Evolutionary conservation across 1,284 basidiomycete species (phyloP).

Genomic region (Trichosporon ovoides): DNA sequence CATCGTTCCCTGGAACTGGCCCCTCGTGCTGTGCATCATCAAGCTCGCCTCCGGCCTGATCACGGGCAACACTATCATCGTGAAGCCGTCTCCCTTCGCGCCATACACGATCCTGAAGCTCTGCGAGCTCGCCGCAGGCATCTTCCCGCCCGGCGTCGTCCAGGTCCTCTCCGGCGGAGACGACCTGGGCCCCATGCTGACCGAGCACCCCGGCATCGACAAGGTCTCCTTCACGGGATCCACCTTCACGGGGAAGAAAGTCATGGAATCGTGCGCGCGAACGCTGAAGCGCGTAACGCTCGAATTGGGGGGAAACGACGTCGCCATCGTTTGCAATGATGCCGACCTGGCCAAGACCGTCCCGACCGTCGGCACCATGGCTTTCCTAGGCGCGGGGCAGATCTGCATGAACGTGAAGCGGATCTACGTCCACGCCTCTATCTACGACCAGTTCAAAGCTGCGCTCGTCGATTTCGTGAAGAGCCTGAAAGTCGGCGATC

Average conservation of each 20-base stretch:
- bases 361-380: constrained; percentile 75
- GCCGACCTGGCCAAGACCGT: constrained; percentile 90
- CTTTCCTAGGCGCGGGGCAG: constrained; percentile 88
- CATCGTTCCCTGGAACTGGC: constrained; percentile 63
- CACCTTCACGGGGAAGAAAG: constrained; percentile 80
- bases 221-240: constrained; percentile 93
- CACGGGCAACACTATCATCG: constrained; percentile 88
- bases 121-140: constrained; percentile 67
- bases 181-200: constrained; percentile 44
- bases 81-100: constrained; percentile 93
- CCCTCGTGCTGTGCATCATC: constrained; percentile 56
- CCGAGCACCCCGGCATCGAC: constrained; percentile 40
- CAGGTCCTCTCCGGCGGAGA: constrained; percentile 69
- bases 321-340: constrained; percentile 75
- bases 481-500: constrained; percentile 83
- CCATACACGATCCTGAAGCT: constrained; percentile 88
- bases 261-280: constrained; percentile 73
- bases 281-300: constrained; percentile 89
- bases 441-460: constrained; percentile 46
- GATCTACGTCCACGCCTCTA: constrained; percentile 41
- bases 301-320: constrained; percentile 54
- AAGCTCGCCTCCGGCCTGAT: constrained; percentile 62
- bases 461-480: constrained; percentile 55
- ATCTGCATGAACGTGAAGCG: constrained; percentile 54
- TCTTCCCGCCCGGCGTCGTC: constrained; percentile 83